phyloP scores from a whole-genome alignment of 805 yeast species.

The Candida ipomoeae region DNA sequence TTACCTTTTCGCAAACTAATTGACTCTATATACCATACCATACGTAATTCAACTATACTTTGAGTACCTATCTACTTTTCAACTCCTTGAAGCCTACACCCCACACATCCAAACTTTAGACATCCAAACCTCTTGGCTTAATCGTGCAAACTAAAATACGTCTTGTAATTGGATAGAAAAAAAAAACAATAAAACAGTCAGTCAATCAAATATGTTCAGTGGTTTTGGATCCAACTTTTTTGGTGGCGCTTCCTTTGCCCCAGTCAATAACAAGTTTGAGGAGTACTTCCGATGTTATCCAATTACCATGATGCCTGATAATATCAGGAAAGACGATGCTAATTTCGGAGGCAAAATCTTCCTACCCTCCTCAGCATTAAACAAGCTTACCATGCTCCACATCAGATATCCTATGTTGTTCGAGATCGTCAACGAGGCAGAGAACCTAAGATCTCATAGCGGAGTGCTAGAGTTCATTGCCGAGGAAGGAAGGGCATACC shows the following conservation, averaged over 20 bases:
- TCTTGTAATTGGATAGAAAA: neutral
- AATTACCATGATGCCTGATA: slow-evolving; percentile 81
- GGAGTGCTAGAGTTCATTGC: slow-evolving; percentile 97
- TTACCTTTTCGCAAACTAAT: slow-evolving; percentile 2
- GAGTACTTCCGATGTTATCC: slow-evolving; percentile 93
- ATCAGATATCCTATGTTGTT: slow-evolving; percentile 96
- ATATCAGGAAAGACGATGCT: slow-evolving; percentile 65
- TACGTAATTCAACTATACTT: neutral
- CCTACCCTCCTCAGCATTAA: slow-evolving; percentile 88
- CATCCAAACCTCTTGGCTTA: neutral
- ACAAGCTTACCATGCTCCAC: slow-evolving; percentile 82
- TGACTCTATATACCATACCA: neutral
- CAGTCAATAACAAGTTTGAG: slow-evolving; percentile 50
- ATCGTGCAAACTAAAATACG: neutral
- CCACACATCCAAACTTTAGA: neutral
- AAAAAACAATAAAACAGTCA: no score
- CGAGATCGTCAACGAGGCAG: slow-evolving; percentile 65
- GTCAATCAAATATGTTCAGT: slow-evolving; percentile 33
- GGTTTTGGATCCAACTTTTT: slow-evolving; percentile 39
- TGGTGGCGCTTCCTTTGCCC: slow-evolving; percentile 31
- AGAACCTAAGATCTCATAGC: slow-evolving; percentile 63
- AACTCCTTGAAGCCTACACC: neutral
- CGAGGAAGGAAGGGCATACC: slow-evolving; percentile 91
- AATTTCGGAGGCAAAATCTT: slow-evolving; percentile 96
- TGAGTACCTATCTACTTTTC: neutral